Base-by-base conservation (phyloP, 352 stramenopile genomes). In the Pythium diclinum region DNA sequence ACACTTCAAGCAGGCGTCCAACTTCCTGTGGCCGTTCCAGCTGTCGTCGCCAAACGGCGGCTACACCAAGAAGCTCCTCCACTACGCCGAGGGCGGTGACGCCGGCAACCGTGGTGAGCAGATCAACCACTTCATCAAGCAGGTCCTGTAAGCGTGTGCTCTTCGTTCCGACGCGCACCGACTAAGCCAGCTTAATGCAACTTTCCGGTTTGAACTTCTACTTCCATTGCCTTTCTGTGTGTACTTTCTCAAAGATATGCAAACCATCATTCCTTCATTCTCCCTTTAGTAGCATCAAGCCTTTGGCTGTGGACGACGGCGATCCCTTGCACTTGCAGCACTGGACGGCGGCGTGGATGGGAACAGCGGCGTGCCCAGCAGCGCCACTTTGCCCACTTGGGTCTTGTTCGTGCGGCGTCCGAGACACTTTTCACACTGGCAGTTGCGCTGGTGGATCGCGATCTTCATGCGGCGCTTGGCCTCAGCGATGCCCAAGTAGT, bases 1-100 rank as follows among this genome's bases (percentile, higher is more conserved):
- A 59, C 76, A 99, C 91, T 99, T 99, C 94, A 99, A 99, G 91
- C 72, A 98, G 72, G 97, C 93, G 54, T 96, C 97, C 65, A 99
- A 99, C 95, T 99, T 99, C 84, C 88, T 99, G 63, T 99, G 97
- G 97, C 97, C 98, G 16, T 99, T 99, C 92, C 98, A 99, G 93
- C 87, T 99, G 38, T 98, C 95, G 71, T 97, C 91, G 54, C 97
- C 97, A 42, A 98, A 92, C 71, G 97, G 94, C 44, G 92, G 93
- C 66, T 98, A 97, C 89, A 95, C 79, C 69, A 89, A 98, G 81
- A 97, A 98, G 89, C 83, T 97, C 23, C 81, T 96, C 34, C 94
- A 98, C 88, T 97, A 96, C 63, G 92, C 89, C 59, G 92, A 98
- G 75, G 92, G 91, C 66, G 94, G 94, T 63, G 89, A 98, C 75